Conservation (phyloP, 2,329 filamentous ascomycete species). For the Diaporthe amygdali region DNA sequence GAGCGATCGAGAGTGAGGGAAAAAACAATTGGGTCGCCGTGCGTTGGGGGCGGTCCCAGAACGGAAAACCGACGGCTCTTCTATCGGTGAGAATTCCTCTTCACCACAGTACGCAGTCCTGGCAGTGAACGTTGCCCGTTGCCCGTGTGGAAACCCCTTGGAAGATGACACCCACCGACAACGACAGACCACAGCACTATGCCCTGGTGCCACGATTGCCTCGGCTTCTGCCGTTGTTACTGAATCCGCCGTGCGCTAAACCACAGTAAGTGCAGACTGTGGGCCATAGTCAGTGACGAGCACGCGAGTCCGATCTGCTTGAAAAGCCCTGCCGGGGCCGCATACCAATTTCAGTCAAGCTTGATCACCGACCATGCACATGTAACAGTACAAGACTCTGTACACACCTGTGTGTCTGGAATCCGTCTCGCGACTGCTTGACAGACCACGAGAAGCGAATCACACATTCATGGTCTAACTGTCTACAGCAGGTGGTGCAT, state of each 20-base stretch:
- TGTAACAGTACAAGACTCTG: neutral
- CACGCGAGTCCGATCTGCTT: neutral
- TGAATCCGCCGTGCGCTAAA: neutral
- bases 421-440: neutral
- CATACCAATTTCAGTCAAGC: neutral
- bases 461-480: neutral
- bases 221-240: constrained; percentile 1
- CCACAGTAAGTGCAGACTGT: neutral
- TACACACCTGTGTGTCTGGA: neutral
- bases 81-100: neutral
- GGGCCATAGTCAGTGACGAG: neutral
- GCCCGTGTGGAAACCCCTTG: neutral
- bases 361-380: neutral
- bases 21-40: neutral
- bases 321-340: neutral
- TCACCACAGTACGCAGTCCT: neutral
- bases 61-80: neutral
- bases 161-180: no score
- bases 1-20: neutral
- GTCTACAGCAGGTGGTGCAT: neutral
- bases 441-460: neutral
- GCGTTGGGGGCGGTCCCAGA: neutral
- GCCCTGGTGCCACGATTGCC: neutral
- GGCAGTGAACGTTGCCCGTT: neutral
- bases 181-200: neutral